phyloP scores from a whole-genome alignment of 805 yeast genomes.

The Suhomyces faveliae region DNA sequence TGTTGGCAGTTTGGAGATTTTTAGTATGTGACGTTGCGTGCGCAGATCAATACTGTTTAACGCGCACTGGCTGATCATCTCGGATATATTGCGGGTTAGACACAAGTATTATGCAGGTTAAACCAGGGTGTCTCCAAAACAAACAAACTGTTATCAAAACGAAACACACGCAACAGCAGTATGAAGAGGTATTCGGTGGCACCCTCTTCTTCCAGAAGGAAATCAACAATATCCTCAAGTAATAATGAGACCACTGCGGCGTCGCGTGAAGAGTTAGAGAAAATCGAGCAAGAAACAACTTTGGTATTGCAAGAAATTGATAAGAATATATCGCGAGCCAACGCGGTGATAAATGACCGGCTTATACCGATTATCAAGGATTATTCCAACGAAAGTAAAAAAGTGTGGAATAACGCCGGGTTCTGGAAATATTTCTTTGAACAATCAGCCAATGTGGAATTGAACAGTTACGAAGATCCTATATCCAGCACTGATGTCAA shows the following conservation, averaged over 20 bases:
- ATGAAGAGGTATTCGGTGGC: slow-evolving; percentile 39
- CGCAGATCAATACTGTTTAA: background rate
- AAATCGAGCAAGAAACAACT: slow-evolving; percentile 77
- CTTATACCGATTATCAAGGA: slow-evolving; percentile 65
- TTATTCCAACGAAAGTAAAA: slow-evolving; percentile 56
- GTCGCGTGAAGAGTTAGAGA: slow-evolving; percentile 45
- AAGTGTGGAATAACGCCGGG: slow-evolving; percentile 63
- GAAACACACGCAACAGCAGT: background rate
- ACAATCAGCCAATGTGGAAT: slow-evolving; percentile 64
- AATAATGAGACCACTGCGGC: slow-evolving; percentile 11
- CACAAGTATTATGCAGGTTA: background rate
- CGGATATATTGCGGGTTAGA: background rate
- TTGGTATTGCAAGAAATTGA: slow-evolving; percentile 76
- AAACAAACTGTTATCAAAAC: slow-evolving; percentile 1
- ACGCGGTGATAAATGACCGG: slow-evolving; percentile 62
- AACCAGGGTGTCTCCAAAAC: background rate
- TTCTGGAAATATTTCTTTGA: slow-evolving; percentile 83
- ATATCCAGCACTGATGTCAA: slow-evolving; percentile 21
- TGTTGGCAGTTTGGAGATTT: background rate
- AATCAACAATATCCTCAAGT: slow-evolving; percentile 21
- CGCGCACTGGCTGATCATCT: too few species aligned
- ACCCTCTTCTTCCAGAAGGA: slow-evolving; percentile 33
- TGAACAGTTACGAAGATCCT: slow-evolving; percentile 52
- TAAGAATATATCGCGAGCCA: slow-evolving; percentile 65
- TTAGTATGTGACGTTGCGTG: background rate